Conservation (phyloP, 2,329 filamentous ascomycete species). For the Colletotrichum sansevieriae region DNA sequence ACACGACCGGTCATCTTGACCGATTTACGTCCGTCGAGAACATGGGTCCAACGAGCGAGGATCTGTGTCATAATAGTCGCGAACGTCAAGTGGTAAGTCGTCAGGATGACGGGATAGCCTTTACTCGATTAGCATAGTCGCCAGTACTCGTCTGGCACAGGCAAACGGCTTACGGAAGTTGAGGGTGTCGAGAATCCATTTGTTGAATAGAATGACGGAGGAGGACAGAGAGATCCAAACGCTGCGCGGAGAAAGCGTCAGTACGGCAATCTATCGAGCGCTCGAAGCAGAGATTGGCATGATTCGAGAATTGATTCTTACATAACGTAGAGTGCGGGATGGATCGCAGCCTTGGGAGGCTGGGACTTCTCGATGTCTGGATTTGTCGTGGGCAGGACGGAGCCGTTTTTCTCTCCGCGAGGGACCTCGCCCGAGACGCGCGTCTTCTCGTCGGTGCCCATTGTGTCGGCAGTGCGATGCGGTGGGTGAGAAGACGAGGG, state of each 20-base stretch:
- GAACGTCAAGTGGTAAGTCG: conserved; percentile 95
- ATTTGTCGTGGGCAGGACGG: conserved; percentile 84
- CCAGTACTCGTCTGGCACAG: not conserved
- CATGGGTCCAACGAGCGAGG: conserved; percentile 87
- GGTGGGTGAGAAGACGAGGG: not conserved
- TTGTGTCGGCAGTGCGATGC: conserved; percentile 29
- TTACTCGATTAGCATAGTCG: conserved; percentile 58
- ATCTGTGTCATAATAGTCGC: conserved; percentile 95
- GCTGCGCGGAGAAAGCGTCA: conserved; percentile 61
- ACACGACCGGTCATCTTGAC: conserved; percentile 97
- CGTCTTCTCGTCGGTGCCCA: conserved; percentile 77
- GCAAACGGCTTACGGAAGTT: conserved; percentile 73
- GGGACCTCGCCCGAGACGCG: conserved; percentile 84
- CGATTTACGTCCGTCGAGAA: conserved; percentile 93
- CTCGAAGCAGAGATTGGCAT: not conserved
- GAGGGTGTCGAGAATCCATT: conserved; percentile 91
- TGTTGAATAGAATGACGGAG: conserved; percentile 98
- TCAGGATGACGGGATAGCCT: conserved; percentile 85
- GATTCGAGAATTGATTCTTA: conserved; percentile 53
- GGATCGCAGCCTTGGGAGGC: conserved; percentile 73
- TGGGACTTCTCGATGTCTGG: conserved; percentile 79
- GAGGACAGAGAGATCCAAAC: conserved; percentile 94
- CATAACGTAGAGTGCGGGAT: conserved; percentile 88
- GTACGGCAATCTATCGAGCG: conserved; percentile 21
- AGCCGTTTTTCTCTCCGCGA: conserved; percentile 68